Evolutionary conservation across 2,329 filamentous ascomycete species (phyloP).

Genomic region (Ceratocystis destructans): DNA sequence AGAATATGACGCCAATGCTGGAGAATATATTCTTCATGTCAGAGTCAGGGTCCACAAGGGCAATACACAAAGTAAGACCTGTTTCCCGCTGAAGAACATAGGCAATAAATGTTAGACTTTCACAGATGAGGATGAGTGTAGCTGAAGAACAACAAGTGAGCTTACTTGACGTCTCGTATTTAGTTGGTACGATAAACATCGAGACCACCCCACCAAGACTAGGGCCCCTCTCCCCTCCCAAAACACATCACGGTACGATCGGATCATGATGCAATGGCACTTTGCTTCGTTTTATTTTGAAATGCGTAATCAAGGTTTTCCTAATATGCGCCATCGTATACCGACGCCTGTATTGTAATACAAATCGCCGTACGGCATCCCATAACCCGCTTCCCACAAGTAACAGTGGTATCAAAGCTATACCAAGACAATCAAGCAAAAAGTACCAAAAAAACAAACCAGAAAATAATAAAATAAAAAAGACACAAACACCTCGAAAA

Average conservation of each 20-base stretch:
- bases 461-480: background rate
- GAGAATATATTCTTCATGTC: constrained; percentile 48
- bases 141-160: background rate
- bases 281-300: background rate
- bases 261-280: background rate
- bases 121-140: background rate
- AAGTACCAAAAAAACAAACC: background rate
- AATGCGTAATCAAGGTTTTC: background rate
- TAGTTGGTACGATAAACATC: background rate
- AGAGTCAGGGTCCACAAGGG: constrained; percentile 25
- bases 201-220: constrained; percentile 7
- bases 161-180: background rate
- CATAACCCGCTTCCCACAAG: background rate
- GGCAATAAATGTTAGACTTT: background rate
- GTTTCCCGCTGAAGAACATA: constrained; percentile 25
- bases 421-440: background rate
- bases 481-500: background rate
- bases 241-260: background rate
- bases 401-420: background rate
- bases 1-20: constrained; percentile 49
- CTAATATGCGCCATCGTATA: constrained; percentile 10
- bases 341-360: constrained; percentile 3
- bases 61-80: constrained; percentile 31
- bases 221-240: background rate
- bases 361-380: background rate